phyloP scores from a whole-genome alignment of 768 basidiomycete genomes.

The Gloeostereum incarnatum region DNA sequence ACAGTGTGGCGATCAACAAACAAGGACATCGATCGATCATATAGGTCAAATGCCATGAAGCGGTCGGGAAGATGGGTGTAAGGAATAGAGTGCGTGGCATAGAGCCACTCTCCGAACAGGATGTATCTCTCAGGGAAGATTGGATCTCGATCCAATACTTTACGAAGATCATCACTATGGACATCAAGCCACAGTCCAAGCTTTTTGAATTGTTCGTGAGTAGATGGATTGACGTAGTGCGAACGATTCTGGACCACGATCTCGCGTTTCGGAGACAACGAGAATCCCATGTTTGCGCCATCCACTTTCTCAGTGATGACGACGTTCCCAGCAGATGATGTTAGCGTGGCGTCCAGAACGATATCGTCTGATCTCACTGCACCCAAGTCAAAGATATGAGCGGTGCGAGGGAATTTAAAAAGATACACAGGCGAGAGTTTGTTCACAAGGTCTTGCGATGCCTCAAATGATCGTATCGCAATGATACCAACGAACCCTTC shows the following conservation, averaged over 20 bases:
- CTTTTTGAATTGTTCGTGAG: slow-evolving; percentile 55
- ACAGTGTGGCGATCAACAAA: slow-evolving; percentile 31
- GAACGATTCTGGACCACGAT: slow-evolving; percentile 55
- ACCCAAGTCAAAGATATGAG: slow-evolving; percentile 50
- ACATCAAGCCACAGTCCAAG: slow-evolving; percentile 45
- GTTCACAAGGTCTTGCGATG: slow-evolving; percentile 35
- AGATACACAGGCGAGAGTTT: slow-evolving; percentile 32
- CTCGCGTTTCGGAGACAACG: slow-evolving; percentile 35
- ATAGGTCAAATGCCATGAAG: slow-evolving; percentile 53
- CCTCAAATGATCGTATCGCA: slow-evolving; percentile 38
- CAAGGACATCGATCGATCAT: slow-evolving; percentile 34
- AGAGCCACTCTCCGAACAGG: slow-evolving; percentile 58
- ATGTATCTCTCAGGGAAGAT: slow-evolving; percentile 49
- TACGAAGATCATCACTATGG: slow-evolving; percentile 32
- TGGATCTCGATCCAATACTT: slow-evolving; percentile 36
- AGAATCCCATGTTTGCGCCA: slow-evolving; percentile 62
- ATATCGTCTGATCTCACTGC: slow-evolving; percentile 48
- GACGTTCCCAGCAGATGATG: slow-evolving; percentile 19
- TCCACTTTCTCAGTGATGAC: slow-evolving; percentile 58
- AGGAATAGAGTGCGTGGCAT: slow-evolving; percentile 49
- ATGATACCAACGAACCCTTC: slow-evolving; percentile 48
- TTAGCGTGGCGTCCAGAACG: slow-evolving; percentile 16
- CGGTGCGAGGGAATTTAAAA: slow-evolving; percentile 53
- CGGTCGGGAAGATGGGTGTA: slow-evolving; percentile 44
- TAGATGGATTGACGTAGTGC: slow-evolving; percentile 43